These are phyloP conservation scores for Sugiyamaella xylanicola DNA, from an alignment of 1,139 yeast species.

Conservation along the genomic window DNA sequence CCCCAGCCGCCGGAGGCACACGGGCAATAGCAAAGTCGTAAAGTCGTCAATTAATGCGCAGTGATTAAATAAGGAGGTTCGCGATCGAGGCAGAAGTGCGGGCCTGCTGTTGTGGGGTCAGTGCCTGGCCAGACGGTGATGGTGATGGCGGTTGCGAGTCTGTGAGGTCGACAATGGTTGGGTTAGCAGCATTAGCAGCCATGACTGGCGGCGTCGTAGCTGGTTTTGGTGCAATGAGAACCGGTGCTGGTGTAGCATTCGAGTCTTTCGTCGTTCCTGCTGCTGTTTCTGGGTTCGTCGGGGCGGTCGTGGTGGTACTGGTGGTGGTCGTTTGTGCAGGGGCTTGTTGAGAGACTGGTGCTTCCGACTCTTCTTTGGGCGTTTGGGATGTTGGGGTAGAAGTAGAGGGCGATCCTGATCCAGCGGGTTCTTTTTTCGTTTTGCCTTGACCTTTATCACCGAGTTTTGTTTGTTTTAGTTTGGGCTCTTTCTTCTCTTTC, in stretches of 20 bases:
- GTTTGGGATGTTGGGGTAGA: not conserved
- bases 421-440: conserved; percentile 17
- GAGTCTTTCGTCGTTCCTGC: too few relatives aligned
- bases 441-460: conserved; percentile 11
- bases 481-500: conserved; percentile 19
- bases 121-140: conserved; percentile 5
- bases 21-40: not conserved
- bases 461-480: conserved; percentile 13
- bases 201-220: not conserved
- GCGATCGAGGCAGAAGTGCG: conserved; percentile 16
- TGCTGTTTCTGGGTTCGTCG: too few relatives aligned
- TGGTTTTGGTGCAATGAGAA: conserved; percentile 6
- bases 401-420: not conserved
- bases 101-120: conserved; percentile 15
- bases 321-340: too few relatives aligned
- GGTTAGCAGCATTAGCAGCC: not conserved
- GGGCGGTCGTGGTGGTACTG: too few relatives aligned
- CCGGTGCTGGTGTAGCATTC: not conserved
- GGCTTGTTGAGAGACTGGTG: conserved; percentile 2
- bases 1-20: conserved; percentile 10
- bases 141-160: conserved; percentile 8
- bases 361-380: not conserved
- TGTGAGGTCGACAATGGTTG: conserved; percentile 9
- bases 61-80: conserved; percentile 8
- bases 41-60: not conserved